Evolutionary conservation across 371 early-diverging fungal genomes (phyloP), one percentile per base, ranked within the genome.

Genomic region (Polyrhizophydium stewartii): DNA sequence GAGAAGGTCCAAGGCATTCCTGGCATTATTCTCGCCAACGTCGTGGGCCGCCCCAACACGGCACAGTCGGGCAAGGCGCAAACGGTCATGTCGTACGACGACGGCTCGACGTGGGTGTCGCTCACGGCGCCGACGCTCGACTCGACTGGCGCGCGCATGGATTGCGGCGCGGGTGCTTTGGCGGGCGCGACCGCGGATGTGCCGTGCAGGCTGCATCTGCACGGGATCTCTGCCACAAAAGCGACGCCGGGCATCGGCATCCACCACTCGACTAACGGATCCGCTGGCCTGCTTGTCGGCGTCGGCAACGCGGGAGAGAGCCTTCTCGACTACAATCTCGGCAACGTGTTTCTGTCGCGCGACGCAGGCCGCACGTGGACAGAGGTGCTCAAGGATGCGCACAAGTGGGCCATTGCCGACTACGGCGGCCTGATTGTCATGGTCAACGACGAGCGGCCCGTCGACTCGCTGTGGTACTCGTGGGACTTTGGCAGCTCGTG

Each of bases 1-100:
- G 96, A 96, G 70, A 90, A 90, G 64, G 87, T 96, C 83, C 87
- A 89, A 55, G 96, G 92, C 16, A 83, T 98, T 28, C 87, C 89
- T 66, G 95, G 95, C 43, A 86, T 93, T 33, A 86, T 94, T 1
- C 61, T 98, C 12, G 87, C 91, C 59, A 98, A 98, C 65, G 64
- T 78, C 19, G 93, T 96, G 25, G 67, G 65, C 56, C 95, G 95
- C 57, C 77, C 87, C 67, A 72, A 3, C 85, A 28, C 49, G 9
- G 7, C 9, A 3, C 35, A 35, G 75, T 59, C 75, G 81, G 22
- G 74, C 76, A 76, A 76, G 67, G 78, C 46, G 64, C 73, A 72
- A 19, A 82, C 93, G 0, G 59, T 77, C 61, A 88, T 93, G 55
- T 90, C 96, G 1, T 86, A 83, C 41, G 92, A 96, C 74, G 92